These are phyloP conservation scores for Candida coquimbonensis DNA, from an alignment of 805 yeast genomes.

Conservation along the genomic window DNA sequence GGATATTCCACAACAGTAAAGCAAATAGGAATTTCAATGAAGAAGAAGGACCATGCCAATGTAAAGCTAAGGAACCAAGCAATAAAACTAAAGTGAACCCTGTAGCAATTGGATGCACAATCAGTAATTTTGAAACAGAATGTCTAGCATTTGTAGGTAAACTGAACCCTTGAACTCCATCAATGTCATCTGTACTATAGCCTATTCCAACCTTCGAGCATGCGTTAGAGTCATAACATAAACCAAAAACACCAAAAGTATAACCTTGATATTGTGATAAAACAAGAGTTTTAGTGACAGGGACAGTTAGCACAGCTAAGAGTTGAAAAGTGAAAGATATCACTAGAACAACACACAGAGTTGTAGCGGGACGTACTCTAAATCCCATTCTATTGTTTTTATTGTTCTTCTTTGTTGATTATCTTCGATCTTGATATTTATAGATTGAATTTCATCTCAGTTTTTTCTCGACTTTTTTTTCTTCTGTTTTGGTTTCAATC, in stretches of 20 bases:
- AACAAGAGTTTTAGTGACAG: constrained; percentile 41
- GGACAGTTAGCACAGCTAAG: constrained; percentile 54
- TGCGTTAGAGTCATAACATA: constrained; percentile 33
- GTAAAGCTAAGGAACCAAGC: constrained; percentile 32
- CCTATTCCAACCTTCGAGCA: constrained; percentile 42
- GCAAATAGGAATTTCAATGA: constrained; percentile 40
- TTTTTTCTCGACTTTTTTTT: background rate
- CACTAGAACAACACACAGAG: constrained; percentile 32
- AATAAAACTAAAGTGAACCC: constrained; percentile 45
- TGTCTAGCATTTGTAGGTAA: constrained; percentile 56
- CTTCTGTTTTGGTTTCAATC: background rate
- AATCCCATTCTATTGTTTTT: constrained; percentile 14
- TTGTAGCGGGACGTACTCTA: constrained; percentile 28
- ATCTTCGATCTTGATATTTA: no score
- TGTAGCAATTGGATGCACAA: constrained; percentile 62
- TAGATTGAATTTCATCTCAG: background rate
- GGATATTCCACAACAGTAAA: constrained; percentile 52
- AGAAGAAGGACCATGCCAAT: constrained; percentile 28
- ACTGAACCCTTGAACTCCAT: constrained; percentile 32
- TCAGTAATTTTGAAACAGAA: constrained; percentile 50
- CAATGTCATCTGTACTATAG: constrained; percentile 27
- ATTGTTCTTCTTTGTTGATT: no score
- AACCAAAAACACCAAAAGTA: constrained; percentile 66
- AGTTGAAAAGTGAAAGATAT: constrained; percentile 52
- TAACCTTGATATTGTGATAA: constrained; percentile 44